Base-by-base conservation (phyloP, 2,329 filamentous ascomycete species). In the Fusarium sp. region DNA sequence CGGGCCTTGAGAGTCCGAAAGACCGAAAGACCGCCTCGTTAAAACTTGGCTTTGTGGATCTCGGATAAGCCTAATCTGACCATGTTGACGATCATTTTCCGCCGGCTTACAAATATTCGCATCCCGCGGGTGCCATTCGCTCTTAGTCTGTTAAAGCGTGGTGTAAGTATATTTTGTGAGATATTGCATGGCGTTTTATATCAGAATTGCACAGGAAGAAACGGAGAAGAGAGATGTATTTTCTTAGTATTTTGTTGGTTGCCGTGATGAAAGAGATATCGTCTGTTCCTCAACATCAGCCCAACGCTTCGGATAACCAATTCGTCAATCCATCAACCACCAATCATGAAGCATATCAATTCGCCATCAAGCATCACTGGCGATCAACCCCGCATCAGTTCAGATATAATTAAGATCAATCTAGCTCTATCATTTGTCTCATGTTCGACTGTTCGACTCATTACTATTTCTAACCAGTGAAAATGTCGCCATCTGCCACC, bases 401-500 rank as follows among this genome's bases (percentile, higher is more conserved):
- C 6, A 44, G 31, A 48, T 35, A 54, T 35, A 38, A 47, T 41
- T 33, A 22, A 35, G 36, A 54, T 42, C 26, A n/a, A 33, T 28
- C 12, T 33, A 6, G n/a, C 22, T 33, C 5, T 17, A 17, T 11
- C 4, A 20, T 45, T 11, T 22, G 20, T 24, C 31, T 14, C 12
- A 28, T 28, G 9, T 17, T 42, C 13, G n/a, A 42, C 5, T 33
- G 5, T 17, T 33, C 8, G 11, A 9, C 13, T 42, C 20, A 10
- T 33, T 15, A 31, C 24, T 11, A 28, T 39, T 65, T 58, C 20
- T 42, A 28, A 49, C 51, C 24, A 36, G 15, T 31, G 7, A 52
- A 15, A 18, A 76, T 76, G 74, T 56, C 74, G 12, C 61, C 74
- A n/a, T 71, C 72, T 11, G 61, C 63, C 12, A 70, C 63, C 15